Evolutionary conservation across 2,329 filamentous ascomycete genomes (phyloP), one percentile per base, ranked within the genome.

Genomic region (Epichloe uncinata): DNA sequence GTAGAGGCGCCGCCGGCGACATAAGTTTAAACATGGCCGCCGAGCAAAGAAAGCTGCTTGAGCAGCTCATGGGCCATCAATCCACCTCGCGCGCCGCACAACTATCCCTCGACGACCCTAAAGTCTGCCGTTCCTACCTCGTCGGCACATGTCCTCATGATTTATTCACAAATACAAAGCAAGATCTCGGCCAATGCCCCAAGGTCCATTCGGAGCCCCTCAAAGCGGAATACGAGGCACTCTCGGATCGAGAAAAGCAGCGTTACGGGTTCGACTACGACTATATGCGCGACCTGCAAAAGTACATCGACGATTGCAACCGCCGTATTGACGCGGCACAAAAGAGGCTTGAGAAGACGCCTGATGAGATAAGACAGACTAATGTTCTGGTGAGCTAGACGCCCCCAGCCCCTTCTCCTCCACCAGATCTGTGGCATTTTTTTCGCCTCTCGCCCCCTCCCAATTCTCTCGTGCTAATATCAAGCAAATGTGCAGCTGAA

Each of bases 161-260:
- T 65, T 87, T 98, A 63, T 98, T 98, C 77, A 98, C 91, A 57
- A 98, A 98, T 71, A 98, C 93, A 43, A 97, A 96, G 73, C 90
- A 97, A 52, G 93, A 98, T 66, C 79, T 97, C 35, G 93, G 93
- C 2, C 79, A 82, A 0, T 98, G 93, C 63, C 79, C 87, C 46
- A 93, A 91, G 65, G 78, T 91, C 26, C 93, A 98, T 70, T 86
- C 81, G 45, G 90, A 96, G 65, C 81, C 82, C 12, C 76, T 97
- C 56, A 96, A 95, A 69, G 74, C 82, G 45, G 90, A 98, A 65
- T 98, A 93, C 67, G 85, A 94, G 58, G 75, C 72, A 1, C 80
- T 93, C 0, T 72, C 84, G 4, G 73, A 84, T 2, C 69, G 79
- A 33, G 84, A 91, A 60, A 85, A 83, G 64, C 79, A 83, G 53